These are phyloP conservation scores for Harringtonia aguacate DNA, from an alignment of 2,329 filamentous ascomycete genomes.

Conservation along the genomic window DNA sequence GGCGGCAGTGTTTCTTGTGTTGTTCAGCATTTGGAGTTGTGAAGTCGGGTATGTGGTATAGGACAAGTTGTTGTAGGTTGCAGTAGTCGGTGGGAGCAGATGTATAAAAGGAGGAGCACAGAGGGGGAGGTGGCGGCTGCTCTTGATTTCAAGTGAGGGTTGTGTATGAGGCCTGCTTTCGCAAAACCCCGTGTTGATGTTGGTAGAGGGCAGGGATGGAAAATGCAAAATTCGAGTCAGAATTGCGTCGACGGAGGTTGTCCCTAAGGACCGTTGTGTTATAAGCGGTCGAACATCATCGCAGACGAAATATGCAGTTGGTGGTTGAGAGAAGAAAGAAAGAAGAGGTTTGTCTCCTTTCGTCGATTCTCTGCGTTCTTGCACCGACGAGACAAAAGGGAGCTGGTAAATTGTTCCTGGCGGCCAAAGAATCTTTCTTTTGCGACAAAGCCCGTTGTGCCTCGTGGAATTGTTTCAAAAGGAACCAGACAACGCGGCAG, in stretches of 20 bases:
- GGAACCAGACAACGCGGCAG: too few relatives aligned
- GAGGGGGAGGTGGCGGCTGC: too few relatives aligned
- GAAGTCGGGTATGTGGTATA: not conserved
- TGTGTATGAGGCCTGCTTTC: too few relatives aligned
- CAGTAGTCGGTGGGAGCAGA: not conserved
- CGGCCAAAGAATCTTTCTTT: too few relatives aligned
- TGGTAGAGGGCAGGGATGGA: too few relatives aligned
- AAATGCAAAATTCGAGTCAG: not conserved
- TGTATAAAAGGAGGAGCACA: not conserved
- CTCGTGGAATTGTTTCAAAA: too few relatives aligned
- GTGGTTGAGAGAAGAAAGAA: not conserved
- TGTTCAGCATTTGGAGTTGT: slow-evolving; percentile 15
- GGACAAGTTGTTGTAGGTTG: too few relatives aligned
- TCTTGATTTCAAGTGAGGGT: too few relatives aligned
- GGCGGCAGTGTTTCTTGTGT: slow-evolving; percentile 23
- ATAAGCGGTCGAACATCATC: slow-evolving; percentile 21
- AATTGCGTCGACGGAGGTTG: too few relatives aligned
- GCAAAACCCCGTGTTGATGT: too few relatives aligned
- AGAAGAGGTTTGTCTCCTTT: not conserved
- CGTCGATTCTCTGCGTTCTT: not conserved
- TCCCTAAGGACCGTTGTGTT: slow-evolving; percentile 33
- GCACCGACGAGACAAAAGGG: not conserved
- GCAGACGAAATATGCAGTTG: not conserved
- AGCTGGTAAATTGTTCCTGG: too few relatives aligned
- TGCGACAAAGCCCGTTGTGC: too few relatives aligned